Conservation (phyloP, 1,139 yeast genomes). For the Schizosaccharomyces versatilis region DNA sequence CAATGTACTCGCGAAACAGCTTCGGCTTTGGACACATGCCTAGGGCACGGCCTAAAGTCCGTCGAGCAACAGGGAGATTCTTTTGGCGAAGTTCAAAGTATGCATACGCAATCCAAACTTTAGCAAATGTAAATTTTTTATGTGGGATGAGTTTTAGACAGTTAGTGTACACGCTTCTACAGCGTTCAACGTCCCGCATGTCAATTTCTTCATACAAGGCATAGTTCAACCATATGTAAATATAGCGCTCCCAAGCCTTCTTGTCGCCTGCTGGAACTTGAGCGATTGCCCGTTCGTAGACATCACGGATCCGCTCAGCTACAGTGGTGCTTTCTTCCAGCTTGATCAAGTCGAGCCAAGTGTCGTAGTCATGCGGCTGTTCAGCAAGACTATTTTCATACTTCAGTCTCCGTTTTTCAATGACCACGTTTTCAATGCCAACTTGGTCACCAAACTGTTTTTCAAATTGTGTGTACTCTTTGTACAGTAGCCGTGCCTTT, state of each 20-base stretch:
- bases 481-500: slow-evolving; percentile 25
- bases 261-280: slow-evolving; percentile 24
- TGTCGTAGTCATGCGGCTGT: slow-evolving; percentile 41
- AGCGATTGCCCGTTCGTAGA: slow-evolving; percentile 29
- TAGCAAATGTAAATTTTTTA: slow-evolving; percentile 39
- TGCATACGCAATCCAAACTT: slow-evolving; percentile 51
- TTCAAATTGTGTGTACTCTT: slow-evolving; percentile 37
- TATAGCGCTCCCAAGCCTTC: slow-evolving; percentile 41
- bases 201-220: slow-evolving; percentile 41
- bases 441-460: slow-evolving; percentile 38
- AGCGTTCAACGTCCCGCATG: slow-evolving; percentile 23
- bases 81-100: slow-evolving; percentile 53
- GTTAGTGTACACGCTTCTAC: slow-evolving; percentile 32
- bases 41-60: slow-evolving; percentile 47
- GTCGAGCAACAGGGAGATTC: slow-evolving; percentile 33
- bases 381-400: slow-evolving; percentile 30
- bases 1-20: slow-evolving; percentile 42
- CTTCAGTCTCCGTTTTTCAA: slow-evolving; percentile 31
- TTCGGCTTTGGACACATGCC: slow-evolving; percentile 43
- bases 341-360: slow-evolving; percentile 59
- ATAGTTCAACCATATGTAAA: slow-evolving; percentile 47
- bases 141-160: slow-evolving; percentile 35
- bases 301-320: slow-evolving; percentile 17
- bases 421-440: slow-evolving; percentile 31
- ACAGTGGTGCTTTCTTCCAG: slow-evolving; percentile 23